Conservation (phyloP, 345 rosid species). For the Bruguiera parviflora region DNA sequence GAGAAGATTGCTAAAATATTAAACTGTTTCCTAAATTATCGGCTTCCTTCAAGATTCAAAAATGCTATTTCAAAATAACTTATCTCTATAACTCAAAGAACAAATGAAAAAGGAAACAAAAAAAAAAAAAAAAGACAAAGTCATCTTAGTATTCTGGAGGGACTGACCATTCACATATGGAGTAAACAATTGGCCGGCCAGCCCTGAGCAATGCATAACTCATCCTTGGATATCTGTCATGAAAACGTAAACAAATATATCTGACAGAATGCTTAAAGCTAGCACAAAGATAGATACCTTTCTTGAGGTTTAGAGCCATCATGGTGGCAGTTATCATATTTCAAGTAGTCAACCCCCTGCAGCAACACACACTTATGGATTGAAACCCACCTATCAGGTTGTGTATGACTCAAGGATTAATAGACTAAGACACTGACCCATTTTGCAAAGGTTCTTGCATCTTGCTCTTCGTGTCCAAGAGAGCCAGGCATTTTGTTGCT, state of each 20-base stretch:
- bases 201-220: constrained; percentile 22
- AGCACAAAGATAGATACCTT: constrained; percentile 5
- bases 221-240: constrained; percentile 23
- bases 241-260: background rate
- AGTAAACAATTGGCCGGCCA: constrained; percentile 27
- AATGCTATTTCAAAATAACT: background rate
- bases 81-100: background rate
- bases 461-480: constrained; percentile 24
- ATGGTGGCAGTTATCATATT: constrained; percentile 30
- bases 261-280: background rate
- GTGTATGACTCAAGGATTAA: background rate
- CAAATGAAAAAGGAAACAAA: background rate
- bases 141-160: background rate
- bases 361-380: background rate
- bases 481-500: constrained; percentile 34
- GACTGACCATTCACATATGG: constrained; percentile 29
- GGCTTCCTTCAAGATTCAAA: background rate
- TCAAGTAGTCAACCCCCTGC: constrained; percentile 30
- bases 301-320: constrained; percentile 26
- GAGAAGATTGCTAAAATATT: background rate
- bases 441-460: constrained; percentile 21
- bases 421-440: constrained; percentile 16
- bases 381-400: background rate
- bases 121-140: background rate
- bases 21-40: background rate